Conservation (phyloP, 2,329 filamentous ascomycete species). For the Cadophora malorum region DNA sequence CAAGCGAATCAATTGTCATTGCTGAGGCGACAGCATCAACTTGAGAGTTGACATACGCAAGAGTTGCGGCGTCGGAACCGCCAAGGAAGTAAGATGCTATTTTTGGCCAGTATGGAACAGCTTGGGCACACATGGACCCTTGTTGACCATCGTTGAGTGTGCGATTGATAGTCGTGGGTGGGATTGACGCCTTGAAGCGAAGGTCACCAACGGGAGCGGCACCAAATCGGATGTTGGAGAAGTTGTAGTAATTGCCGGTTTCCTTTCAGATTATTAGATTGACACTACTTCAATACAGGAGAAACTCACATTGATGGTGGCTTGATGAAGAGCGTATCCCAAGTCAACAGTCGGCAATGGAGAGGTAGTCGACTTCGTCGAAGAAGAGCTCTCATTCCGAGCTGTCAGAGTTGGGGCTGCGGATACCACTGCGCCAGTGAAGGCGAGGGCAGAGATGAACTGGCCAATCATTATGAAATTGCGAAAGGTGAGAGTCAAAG, state of each 20-base stretch:
- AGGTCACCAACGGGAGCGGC: conserved; percentile 50
- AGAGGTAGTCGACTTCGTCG: background rate
- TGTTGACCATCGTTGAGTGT: conserved; percentile 42
- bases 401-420: conserved; percentile 13
- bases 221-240: conserved; percentile 51
- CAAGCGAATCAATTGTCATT: background rate
- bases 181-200: conserved; percentile 50
- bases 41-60: conserved; percentile 4
- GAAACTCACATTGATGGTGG: conserved; percentile 17
- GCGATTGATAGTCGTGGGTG: conserved; percentile 40
- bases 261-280: conserved; percentile 25
- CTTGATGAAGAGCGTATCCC: conserved; percentile 22
- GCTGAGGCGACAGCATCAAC: background rate
- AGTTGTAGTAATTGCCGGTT: conserved; percentile 45
- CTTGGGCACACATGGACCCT: conserved; percentile 31
- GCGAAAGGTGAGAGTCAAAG: background rate
- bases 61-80: conserved; percentile 8
- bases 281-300: background rate
- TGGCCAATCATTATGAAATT: conserved; percentile 3
- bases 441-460: conserved; percentile 8
- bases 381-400: background rate
- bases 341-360: conserved; percentile 22
- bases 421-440: conserved; percentile 14
- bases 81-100: background rate
- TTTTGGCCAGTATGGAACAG: conserved; percentile 19